Evolutionary conservation across 2,329 filamentous ascomycete species (phyloP), one percentile per base, ranked within the genome.

Genomic region (Penicillium sp.): DNA sequence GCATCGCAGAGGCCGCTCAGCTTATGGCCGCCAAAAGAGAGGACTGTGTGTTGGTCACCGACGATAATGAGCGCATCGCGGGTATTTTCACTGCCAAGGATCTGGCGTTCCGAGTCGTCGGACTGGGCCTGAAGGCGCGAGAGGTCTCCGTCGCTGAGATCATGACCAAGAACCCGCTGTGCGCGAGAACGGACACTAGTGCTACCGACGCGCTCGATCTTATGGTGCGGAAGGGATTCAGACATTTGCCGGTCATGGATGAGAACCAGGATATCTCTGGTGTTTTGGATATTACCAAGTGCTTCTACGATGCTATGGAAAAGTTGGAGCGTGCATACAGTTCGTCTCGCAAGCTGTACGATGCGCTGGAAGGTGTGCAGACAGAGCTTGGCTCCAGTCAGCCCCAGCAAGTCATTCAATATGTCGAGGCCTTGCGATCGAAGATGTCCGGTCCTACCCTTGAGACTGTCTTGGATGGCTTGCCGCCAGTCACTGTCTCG

Each of bases 231-330:
- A 97, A 97, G 79, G 94, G 94, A 18, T 99, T 99, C 81, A 87
- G 94, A 66, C 94, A 99, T 79, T 77, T 99, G 71, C 94, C 94
- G 3, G 94, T 99, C 63, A 99, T 99, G 94, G 94, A 99, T 76
- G 94, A 99, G 80, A 97, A 99, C 75, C 94, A 99, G 77, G 93
- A 99, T 71, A 99, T 99, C 61, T 96, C 92, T 8, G 94, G 94
- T 80, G 92, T 99, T 64, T 81, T 99, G 53, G 94, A 99, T 76
- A 99, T 99, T 68, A 99, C 94, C 55, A 99, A 97, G 78, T 99
- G 94, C 78, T 99, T 99, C 77, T 99, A 99, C 77, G 94, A 99
- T 77, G 94, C 94, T 42, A 99, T 99, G 94, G 94, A 99, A 81
- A 99, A 99, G 81, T 80, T 99, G 58, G 94, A 99, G 81, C 89